Base-by-base conservation (phyloP, 2,329 filamentous ascomycete genomes). In the Cladosporium sp. region DNA sequence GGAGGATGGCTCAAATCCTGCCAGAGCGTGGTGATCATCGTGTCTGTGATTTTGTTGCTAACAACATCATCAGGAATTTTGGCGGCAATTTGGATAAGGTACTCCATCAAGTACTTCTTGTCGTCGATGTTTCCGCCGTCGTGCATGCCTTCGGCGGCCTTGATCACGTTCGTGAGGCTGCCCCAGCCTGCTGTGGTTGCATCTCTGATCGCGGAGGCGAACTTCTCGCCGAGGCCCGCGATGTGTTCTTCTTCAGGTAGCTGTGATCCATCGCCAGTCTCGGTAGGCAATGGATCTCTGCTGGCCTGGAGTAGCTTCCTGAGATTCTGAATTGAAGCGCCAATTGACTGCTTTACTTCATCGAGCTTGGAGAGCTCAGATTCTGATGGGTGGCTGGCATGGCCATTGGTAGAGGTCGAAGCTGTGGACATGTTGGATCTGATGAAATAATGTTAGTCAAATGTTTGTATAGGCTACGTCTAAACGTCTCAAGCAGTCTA, bases 71-170 rank as follows among this genome's bases (percentile, higher is more conserved):
- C 77, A 1, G 81, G 80, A 7, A 83, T 71, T 11, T 74, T 75
- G 16, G 79, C 74, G 23, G 80, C 80, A n/a, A 78, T 76, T 57
- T 76, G 69, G 26, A 88, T 83, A 65, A 88, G 73, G 26, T 80
- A 78, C 71, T 88, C 86, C 85, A 88, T 88, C 14, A 86, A 77
- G 71, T 87, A 87, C 1, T 82, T 82, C 73, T 85, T 88, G 71
- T 91, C 88, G 70, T 91, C 80, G 18, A 86, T 76, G 8, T 82
- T 81, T 49, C 85, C 78, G 2, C 85, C 84, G n/a, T 46, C 34
- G 25, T 16, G 18, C 63, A 65, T 56, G 34, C 49, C 58, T 81
- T 80, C 64, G 76, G 70, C 60, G 76, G 76, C 65, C 36, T 64
- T 34, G 36, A 65, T 13, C 16, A 65, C 34, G 1, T 60, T 60